Evolutionary conservation across 164 flowering plant genomes (phyloP).

Genomic region (Chimonanthus praecox): DNA sequence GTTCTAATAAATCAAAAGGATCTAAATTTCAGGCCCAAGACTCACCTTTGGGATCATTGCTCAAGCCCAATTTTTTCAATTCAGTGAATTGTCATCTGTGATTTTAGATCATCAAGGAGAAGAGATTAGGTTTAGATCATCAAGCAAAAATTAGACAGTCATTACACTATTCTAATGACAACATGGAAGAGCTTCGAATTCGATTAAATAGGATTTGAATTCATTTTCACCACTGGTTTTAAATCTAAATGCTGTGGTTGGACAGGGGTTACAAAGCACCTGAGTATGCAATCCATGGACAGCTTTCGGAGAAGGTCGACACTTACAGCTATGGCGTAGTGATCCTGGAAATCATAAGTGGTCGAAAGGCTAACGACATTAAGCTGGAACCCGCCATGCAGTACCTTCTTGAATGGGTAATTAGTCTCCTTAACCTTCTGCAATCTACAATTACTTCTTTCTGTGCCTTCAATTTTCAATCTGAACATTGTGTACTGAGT

Average conservation of each 20-base stretch:
- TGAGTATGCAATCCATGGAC: conserved; percentile 60
- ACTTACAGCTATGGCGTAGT: conserved; percentile 55
- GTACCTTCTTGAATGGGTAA: conserved; percentile 55
- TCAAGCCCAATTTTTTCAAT: no score
- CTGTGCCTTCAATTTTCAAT: not conserved
- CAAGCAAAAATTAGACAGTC: no score
- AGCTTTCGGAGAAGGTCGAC: conserved; percentile 53
- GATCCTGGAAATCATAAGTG: conserved; percentile 52
- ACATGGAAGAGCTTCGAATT: no score
- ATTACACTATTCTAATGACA: no score
- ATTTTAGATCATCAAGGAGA: no score
- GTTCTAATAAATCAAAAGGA: no score
- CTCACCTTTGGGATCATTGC: no score
- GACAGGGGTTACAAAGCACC: conserved; percentile 45
- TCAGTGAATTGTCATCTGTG: no score
- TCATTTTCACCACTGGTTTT: not conserved
- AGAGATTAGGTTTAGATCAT: no score
- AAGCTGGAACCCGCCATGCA: conserved; percentile 23
- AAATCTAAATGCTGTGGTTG: not conserved
- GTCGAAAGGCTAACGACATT: conserved; percentile 33
- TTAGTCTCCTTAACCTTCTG: not conserved
- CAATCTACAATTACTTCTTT: not conserved
- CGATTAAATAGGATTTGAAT: no score
- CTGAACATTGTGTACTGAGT: not conserved
- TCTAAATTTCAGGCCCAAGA: no score